Percentiles rank a stretch among this genome's conserved stretches.
Evolutionary conservation across 768 basidiomycete genomes (phyloP).

Genomic region (Fibroporia radiculosa): DNA sequence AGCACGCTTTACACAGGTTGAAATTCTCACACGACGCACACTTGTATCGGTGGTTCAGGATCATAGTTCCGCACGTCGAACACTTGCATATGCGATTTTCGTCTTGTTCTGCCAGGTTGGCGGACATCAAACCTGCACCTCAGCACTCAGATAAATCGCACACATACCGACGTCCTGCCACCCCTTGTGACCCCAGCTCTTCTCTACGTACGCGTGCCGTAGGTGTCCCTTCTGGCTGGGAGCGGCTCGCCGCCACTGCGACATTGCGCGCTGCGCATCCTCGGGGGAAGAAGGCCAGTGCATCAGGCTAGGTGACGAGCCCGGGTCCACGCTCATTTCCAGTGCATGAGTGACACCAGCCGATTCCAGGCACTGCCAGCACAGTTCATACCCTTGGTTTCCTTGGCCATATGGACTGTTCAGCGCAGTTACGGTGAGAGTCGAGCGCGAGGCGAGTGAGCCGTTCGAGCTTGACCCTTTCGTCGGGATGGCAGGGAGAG

Average conservation of each 20-base stretch:
- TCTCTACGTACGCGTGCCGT: constrained; percentile 82
- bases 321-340: constrained; percentile 44
- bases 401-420: constrained; percentile 6
- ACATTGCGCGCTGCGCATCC: constrained; percentile 42
- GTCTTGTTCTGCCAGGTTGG: constrained; percentile 56
- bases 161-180: constrained; percentile 87
- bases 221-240: constrained; percentile 68
- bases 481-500: neutral
- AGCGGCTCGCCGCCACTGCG: constrained; percentile 58
- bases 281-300: constrained; percentile 44
- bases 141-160: neutral
- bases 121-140: neutral
- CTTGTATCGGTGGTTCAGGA: constrained; percentile 67
- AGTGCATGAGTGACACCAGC: constrained; percentile 76
- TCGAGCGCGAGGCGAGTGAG: neutral
- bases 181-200: constrained; percentile 73
- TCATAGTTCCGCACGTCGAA: constrained; percentile 68
- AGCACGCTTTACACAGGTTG: constrained; percentile 77
- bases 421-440: constrained; percentile 2
- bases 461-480: neutral
- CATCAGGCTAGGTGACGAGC: constrained; percentile 34
- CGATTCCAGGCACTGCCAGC: constrained; percentile 68
- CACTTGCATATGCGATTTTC: constrained; percentile 60
- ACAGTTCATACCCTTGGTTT: constrained; percentile 73
- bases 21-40: constrained; percentile 77